These are phyloP conservation scores for Kurtzmaniella quercitrusa DNA, from an alignment of 1,139 yeast species.

Conservation along the genomic window DNA sequence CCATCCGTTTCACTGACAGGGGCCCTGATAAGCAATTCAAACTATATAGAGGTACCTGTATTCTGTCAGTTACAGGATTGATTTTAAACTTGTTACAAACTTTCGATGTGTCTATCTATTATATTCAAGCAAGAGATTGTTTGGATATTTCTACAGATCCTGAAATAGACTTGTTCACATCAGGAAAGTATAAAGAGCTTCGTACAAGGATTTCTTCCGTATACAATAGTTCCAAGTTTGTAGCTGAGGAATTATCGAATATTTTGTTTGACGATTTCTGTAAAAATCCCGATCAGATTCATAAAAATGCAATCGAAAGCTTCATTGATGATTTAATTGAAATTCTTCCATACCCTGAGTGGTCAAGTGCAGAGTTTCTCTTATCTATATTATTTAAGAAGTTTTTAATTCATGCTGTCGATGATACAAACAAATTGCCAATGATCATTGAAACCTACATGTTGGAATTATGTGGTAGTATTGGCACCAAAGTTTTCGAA, in stretches of 20 bases:
- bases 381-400: slow-evolving; percentile 40
- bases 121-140: slow-evolving; percentile 7
- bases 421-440: slow-evolving; percentile 20
- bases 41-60: slow-evolving; percentile 38
- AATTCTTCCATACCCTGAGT: slow-evolving; percentile 51
- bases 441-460: slow-evolving; percentile 43
- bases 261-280: slow-evolving; percentile 35
- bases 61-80: slow-evolving; percentile 47
- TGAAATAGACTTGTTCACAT: neutral
- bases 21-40: slow-evolving; percentile 43
- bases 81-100: slow-evolving; percentile 44
- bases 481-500: slow-evolving; percentile 38
- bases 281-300: slow-evolving; percentile 31
- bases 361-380: slow-evolving; percentile 54
- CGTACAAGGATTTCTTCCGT: neutral
- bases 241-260: slow-evolving; percentile 33
- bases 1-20: slow-evolving; percentile 47
- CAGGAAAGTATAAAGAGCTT: neutral
- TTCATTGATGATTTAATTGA: slow-evolving; percentile 52
- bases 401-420: slow-evolving; percentile 32
- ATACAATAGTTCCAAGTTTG: slow-evolving; percentile 8
- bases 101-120: slow-evolving; percentile 17
- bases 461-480: slow-evolving; percentile 52
- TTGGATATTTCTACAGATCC: neutral
- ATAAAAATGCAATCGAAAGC: slow-evolving; percentile 42